phyloP scores from a whole-genome alignment of 78 protist genomes.

The Dictyostelium capitatum region DNA sequence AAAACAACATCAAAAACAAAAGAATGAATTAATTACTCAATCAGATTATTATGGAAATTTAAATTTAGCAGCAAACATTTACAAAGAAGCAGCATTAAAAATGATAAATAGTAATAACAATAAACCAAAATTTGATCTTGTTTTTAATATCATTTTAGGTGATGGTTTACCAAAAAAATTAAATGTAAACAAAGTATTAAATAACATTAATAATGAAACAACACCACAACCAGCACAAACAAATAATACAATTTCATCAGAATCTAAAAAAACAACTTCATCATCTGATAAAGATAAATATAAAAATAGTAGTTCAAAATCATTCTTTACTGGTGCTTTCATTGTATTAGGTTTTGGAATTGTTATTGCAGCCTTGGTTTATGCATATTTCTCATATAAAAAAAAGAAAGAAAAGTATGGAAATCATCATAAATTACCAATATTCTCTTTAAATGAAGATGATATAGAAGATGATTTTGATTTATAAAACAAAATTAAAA shows the following conservation, averaged over 20 bases:
- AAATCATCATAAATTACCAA: constrained; percentile 14
- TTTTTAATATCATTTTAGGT: not conserved
- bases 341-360: not conserved
- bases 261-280: not conserved
- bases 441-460: constrained; percentile 18
- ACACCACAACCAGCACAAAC: not conserved
- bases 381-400: not conserved
- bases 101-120: not conserved
- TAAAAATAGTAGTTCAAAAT: not conserved
- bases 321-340: not conserved
- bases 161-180: not conserved
- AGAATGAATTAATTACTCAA: not conserved
- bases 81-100: not conserved
- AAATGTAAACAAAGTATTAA: no score
- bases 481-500: not conserved
- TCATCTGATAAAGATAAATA: not conserved
- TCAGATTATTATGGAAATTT: not conserved
- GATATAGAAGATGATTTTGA: not conserved
- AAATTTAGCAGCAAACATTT: not conserved
- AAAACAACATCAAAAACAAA: not conserved
- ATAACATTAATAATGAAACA: not conserved
- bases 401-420: constrained; percentile 19
- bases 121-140: not conserved
- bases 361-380: not conserved
- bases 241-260: not conserved